Evolutionary conservation across 2,329 filamentous ascomycete genomes (phyloP).

Genomic region (Cladosporium sp.): DNA sequence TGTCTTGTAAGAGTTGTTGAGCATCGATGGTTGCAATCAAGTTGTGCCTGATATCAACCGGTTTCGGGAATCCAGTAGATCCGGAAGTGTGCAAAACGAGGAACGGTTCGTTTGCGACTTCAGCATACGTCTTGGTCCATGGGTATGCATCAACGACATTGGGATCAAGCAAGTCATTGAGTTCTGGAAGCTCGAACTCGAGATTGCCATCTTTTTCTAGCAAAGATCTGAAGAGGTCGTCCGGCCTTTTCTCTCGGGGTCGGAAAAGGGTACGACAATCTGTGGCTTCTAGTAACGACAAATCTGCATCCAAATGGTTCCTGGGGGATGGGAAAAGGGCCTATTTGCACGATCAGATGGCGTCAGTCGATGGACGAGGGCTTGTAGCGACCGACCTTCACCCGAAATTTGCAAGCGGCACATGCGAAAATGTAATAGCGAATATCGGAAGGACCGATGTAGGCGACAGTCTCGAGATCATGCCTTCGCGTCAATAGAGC

Average conservation of each 20-base stretch:
- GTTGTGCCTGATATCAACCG: constrained; percentile 7
- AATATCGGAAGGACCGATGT: constrained; percentile 14
- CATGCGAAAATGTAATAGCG: constrained; percentile 14
- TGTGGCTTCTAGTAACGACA: constrained; percentile 10
- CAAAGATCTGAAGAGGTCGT: neutral
- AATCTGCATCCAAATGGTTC: constrained; percentile 11
- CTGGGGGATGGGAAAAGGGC: constrained; percentile 13
- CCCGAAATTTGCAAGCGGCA: constrained; percentile 12
- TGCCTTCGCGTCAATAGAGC: neutral
- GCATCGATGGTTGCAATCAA: constrained; percentile 1
- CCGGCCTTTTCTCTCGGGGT: neutral
- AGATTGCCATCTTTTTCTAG: neutral
- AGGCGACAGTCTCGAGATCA: constrained; percentile 11
- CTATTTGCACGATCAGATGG: neutral
- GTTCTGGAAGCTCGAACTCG: neutral
- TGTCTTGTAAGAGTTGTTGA: constrained; percentile 10
- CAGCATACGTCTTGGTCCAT: neutral
- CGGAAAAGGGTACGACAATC: constrained; percentile 3
- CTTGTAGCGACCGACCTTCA: neutral
- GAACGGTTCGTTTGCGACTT: neutral
- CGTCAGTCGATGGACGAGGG: neutral
- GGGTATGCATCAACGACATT: neutral
- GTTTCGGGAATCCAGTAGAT: constrained; percentile 18
- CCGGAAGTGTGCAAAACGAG: constrained; percentile 19
- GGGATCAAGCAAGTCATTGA: neutral